Evolutionary conservation across 2,329 filamentous ascomycete genomes (phyloP).

Genomic region (Xylariaceae sp.): DNA sequence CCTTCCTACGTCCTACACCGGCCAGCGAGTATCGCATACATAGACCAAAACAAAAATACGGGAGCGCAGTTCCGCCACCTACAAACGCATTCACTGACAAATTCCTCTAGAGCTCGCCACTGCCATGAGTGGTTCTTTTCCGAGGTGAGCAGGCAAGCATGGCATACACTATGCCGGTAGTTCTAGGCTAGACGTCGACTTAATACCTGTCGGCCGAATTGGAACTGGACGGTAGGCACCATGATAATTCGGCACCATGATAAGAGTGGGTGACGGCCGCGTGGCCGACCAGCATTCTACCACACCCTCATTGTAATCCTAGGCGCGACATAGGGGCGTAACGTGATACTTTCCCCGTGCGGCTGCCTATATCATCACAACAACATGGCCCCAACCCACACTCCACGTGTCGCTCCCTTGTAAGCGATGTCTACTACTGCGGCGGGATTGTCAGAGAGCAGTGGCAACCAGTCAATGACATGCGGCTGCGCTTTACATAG

Average conservation of each 20-base stretch:
- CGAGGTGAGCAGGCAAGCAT: constrained; percentile 4
- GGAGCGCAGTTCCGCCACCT: constrained; percentile 13
- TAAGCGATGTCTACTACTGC: constrained; percentile 2
- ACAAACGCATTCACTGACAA: constrained; percentile 2
- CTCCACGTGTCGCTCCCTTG: constrained; percentile 17
- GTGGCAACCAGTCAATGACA: constrained; percentile 5
- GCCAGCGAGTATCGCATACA: constrained; percentile 5
- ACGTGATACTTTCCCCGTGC: background rate
- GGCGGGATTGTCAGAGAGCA: background rate
- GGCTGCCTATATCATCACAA: constrained; percentile 3
- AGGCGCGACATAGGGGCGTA: background rate
- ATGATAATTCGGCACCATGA: constrained; percentile 18
- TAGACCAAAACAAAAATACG: background rate
- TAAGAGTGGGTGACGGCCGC: constrained; percentile 16
- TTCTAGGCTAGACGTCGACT: constrained; percentile 1
- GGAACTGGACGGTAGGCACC: constrained; percentile 1
- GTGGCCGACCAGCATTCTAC: constrained; percentile 23
- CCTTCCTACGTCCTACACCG: constrained; percentile 5
- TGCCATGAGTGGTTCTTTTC: background rate
- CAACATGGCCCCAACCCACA: constrained; percentile 11
- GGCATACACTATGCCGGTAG: constrained; percentile 1
- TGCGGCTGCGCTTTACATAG: background rate
- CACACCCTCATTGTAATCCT: background rate
- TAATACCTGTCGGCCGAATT: too few relatives aligned
- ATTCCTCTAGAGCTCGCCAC: background rate